Evolutionary conservation across 1,139 yeast species (phyloP).

Genomic region (Sugiyamaella grinbergsii): DNA sequence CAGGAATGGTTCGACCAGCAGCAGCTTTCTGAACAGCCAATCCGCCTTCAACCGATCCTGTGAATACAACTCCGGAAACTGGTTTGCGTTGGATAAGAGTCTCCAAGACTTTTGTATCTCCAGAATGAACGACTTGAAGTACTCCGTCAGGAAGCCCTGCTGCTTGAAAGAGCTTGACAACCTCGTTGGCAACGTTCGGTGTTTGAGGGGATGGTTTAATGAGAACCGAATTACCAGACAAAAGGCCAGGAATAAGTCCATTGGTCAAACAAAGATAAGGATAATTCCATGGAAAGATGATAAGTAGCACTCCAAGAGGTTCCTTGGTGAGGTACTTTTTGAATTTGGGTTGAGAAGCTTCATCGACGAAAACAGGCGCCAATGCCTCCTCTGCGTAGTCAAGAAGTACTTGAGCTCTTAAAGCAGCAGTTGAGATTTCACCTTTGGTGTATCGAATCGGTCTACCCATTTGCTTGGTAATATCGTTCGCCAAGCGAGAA

Average conservation of each 20-base stretch:
- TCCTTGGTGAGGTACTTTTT: conserved; percentile 56
- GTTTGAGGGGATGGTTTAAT: conserved; percentile 83
- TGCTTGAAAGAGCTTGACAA: conserved; percentile 60
- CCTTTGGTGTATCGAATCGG: conserved; percentile 43
- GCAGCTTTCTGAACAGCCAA: conserved; percentile 71
- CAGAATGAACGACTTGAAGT: conserved; percentile 58
- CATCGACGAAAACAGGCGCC: conserved; percentile 38
- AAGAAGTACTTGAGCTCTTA: conserved; percentile 39
- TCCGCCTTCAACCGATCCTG: conserved; percentile 87
- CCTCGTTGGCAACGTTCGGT: conserved; percentile 73
- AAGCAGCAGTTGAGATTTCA: conserved; percentile 42
- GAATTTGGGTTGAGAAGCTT: conserved; percentile 36
- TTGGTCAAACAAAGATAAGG: conserved; percentile 79
- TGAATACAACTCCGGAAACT: conserved; percentile 76
- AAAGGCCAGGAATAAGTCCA: conserved; percentile 81
- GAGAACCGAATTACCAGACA: conserved; percentile 80
- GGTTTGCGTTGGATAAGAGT: conserved; percentile 60
- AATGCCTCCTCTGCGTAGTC: conserved; percentile 42
- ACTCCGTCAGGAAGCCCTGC: conserved; percentile 86
- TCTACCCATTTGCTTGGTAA: conserved; percentile 45
- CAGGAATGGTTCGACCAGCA: conserved; percentile 72
- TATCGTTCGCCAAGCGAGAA: conserved; percentile 36
- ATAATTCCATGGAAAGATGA: conserved; percentile 88
- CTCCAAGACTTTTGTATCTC: conserved; percentile 66
- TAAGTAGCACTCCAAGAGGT: conserved; percentile 79